A percentile compares a stretch with the other conserved stretches of the same genome.
phyloP scores from a whole-genome alignment of 1,139 yeast species.

The Saccharomycopsis crataegensis region DNA sequence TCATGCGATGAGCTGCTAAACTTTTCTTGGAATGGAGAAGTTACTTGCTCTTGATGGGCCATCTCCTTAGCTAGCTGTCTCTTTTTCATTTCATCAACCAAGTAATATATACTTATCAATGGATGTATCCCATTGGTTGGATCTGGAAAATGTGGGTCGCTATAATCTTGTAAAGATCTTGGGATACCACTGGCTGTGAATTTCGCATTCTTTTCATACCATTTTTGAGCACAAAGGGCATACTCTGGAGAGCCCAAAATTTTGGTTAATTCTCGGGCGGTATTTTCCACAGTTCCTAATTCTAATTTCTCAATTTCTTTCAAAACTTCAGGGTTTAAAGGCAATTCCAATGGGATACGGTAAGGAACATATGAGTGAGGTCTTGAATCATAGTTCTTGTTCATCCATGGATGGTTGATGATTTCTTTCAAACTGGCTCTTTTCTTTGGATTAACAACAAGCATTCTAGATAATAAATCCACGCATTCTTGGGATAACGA shows the following conservation, averaged over 20 bases:
- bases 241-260: constrained; percentile 66
- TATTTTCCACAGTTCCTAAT: constrained; percentile 53
- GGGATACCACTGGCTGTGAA: constrained; percentile 15
- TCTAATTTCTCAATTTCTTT: constrained; percentile 74
- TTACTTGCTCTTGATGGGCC: constrained; percentile 15
- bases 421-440: constrained; percentile 80
- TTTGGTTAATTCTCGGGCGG: constrained; percentile 36
- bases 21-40: constrained; percentile 17
- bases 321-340: constrained; percentile 65
- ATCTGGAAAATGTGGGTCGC: constrained; percentile 38
- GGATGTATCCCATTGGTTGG: constrained; percentile 94
- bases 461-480: constrained; percentile 79
- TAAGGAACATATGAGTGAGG: constrained; percentile 69
- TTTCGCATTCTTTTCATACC: constrained; percentile 38
- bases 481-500: constrained; percentile 76
- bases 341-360: constrained; percentile 65
- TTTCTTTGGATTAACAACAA: constrained; percentile 78
- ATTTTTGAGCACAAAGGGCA: constrained; percentile 53
- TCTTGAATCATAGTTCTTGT: constrained; percentile 72
- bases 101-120: constrained; percentile 72
- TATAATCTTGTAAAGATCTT: constrained; percentile 16
- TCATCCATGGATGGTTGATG: constrained; percentile 91
- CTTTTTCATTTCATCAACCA: constrained; percentile 76
- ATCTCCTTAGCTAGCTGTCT: constrained; percentile 33
- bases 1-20: constrained; percentile 3